These are phyloP conservation scores for Xylaria curta DNA, from an alignment of 495 filamentous ascomycete species.

Conservation along the genomic window DNA sequence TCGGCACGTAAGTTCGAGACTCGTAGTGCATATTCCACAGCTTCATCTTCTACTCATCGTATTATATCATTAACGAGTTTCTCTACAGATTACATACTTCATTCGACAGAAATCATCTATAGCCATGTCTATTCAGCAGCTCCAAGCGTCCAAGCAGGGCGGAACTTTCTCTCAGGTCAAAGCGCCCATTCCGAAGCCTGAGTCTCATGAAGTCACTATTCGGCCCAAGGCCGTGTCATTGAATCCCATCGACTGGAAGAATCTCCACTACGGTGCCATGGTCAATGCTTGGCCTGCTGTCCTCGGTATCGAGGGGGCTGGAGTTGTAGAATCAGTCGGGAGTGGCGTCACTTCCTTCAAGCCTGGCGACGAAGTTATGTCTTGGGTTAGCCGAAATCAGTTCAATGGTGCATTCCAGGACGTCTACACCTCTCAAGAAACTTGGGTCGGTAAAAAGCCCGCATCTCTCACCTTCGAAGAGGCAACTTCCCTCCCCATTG, in stretches of 20 bases:
- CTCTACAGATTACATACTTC: not conserved
- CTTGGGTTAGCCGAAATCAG: not conserved
- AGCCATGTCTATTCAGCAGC: slow-evolving; percentile 28
- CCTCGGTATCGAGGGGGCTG: slow-evolving; percentile 48
- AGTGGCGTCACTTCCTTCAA: not conserved
- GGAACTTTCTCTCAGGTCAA: slow-evolving; percentile 25
- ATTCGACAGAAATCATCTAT: not conserved
- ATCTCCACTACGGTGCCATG: slow-evolving; percentile 41
- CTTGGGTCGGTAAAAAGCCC: not conserved
- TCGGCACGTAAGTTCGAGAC: not conserved
- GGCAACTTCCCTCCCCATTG: not conserved
- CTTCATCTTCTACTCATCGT: not conserved
- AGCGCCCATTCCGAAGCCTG: slow-evolving; percentile 37
- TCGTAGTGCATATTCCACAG: not conserved
- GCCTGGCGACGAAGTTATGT: not conserved
- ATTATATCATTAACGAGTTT: not conserved
- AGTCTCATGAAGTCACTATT: slow-evolving; percentile 44
- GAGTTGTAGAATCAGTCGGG: slow-evolving; percentile 45
- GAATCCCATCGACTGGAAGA: slow-evolving; percentile 50
- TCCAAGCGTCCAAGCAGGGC: slow-evolving; percentile 25
- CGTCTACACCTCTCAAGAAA: not conserved
- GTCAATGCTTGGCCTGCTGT: slow-evolving; percentile 45
- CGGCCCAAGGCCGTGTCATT: slow-evolving; percentile 44
- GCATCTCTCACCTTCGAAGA: slow-evolving; percentile 1
- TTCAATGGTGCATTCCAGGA: not conserved